A percentile compares a stretch with the other conserved stretches of the same genome.
Conservation (phyloP, 2,329 filamentous ascomycete genomes). For the Colletotrichum abscissum region DNA sequence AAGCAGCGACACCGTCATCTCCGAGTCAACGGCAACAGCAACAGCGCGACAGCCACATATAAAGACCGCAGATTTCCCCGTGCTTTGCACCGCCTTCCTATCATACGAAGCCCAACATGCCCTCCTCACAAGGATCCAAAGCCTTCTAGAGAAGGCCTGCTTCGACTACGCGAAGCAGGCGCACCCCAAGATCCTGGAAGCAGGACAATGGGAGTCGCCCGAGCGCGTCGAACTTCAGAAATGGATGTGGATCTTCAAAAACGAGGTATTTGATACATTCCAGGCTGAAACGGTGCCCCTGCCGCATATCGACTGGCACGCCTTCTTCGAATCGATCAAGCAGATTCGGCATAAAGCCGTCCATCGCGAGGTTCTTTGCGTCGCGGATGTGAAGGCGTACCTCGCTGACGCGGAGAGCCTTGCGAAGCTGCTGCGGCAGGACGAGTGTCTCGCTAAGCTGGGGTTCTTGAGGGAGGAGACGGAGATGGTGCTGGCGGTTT, state of each 20-base stretch:
- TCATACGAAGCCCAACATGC: neutral
- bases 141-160: neutral
- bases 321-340: neutral
- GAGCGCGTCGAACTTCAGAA: neutral
- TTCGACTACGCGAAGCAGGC: neutral
- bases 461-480: neutral
- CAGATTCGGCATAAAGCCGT: neutral
- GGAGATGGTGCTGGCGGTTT: neutral
- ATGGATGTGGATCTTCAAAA: neutral
- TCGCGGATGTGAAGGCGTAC: neutral
- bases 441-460: constrained; percentile 41
- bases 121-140: neutral
- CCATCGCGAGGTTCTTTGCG: neutral
- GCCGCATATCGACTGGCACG: neutral
- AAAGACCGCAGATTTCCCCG: too few species aligned
- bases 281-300: neutral
- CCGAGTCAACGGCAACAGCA: neutral
- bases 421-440: constrained; percentile 37
- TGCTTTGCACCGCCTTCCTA: neutral
- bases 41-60: too few species aligned
- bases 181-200: neutral
- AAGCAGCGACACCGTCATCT: neutral
- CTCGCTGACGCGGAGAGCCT: neutral
- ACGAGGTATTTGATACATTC: neutral
- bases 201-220: neutral